Conservation (phyloP, 2,329 filamentous ascomycete species). For the Piedraia hortae region DNA sequence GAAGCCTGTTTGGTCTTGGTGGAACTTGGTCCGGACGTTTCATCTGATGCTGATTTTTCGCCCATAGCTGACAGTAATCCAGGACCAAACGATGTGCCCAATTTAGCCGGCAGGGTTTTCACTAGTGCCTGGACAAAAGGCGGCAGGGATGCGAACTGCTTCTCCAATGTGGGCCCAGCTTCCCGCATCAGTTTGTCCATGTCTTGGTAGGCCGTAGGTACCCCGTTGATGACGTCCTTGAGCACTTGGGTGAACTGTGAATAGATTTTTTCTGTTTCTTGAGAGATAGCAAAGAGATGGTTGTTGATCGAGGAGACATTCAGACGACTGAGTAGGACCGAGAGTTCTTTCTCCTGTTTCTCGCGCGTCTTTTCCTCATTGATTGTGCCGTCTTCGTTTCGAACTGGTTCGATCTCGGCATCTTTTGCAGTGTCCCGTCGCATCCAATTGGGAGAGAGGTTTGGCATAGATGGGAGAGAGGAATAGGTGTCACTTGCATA, state of each 20-base stretch:
- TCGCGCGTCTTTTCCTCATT: constrained; percentile 15
- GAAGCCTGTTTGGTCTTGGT: constrained; percentile 11
- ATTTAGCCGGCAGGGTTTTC: constrained; percentile 54
- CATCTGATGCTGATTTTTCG: constrained; percentile 30
- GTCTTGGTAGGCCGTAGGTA: constrained; percentile 77
- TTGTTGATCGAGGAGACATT: constrained; percentile 67
- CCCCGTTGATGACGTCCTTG: constrained; percentile 75
- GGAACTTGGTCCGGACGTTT: too few species aligned
- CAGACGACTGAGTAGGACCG: constrained; percentile 52
- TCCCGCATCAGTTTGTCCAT: constrained; percentile 41
- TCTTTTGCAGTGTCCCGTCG: constrained; percentile 10
- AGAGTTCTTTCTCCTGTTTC: constrained; percentile 44
- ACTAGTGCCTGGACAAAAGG: constrained; percentile 63
- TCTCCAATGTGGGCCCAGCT: constrained; percentile 34
- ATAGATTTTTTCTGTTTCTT: constrained; percentile 57
- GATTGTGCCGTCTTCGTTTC: constrained; percentile 12
- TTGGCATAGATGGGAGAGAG: constrained; percentile 6
- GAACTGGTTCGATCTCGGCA: constrained; percentile 12
- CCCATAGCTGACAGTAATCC: constrained; percentile 61
- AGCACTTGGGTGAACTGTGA: constrained; percentile 69
- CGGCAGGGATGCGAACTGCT: constrained; percentile 41
- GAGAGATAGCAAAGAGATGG: constrained; percentile 57
- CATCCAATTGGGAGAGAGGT: constrained; percentile 3
- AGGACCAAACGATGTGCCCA: constrained; percentile 48
- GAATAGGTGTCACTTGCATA: constrained; percentile 9